Percentiles rank a stretch among this genome's conserved stretches.
phyloP scores from a whole-genome alignment of 805 yeast genomes.

The Jamesozyma gamospora region DNA sequence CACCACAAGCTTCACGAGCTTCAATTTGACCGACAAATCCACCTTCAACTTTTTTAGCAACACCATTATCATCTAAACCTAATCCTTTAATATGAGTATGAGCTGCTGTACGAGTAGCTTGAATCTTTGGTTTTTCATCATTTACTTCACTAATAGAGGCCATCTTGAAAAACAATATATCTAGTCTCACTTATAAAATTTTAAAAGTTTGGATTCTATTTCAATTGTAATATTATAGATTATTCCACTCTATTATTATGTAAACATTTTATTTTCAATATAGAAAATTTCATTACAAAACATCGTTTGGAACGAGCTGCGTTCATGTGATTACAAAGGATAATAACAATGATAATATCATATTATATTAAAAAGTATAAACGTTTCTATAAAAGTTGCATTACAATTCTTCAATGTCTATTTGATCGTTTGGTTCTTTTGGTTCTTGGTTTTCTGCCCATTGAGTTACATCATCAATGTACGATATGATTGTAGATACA shows the following conservation, averaged over 20 bases:
- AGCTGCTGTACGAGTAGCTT: slow-evolving; percentile 64
- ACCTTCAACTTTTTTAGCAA: slow-evolving; percentile 75
- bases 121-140: slow-evolving; percentile 25
- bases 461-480: slow-evolving; percentile 93
- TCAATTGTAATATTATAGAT: too few species aligned
- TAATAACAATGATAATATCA: too few species aligned
- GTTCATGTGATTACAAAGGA: too few species aligned
- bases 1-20: slow-evolving; percentile 88
- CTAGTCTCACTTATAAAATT: too few species aligned
- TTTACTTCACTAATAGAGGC: slow-evolving; percentile 72
- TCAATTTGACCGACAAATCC: slow-evolving; percentile 70
- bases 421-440: slow-evolving; percentile 80
- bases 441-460: slow-evolving; percentile 98
- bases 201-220: too few species aligned
- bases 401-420: slow-evolving; percentile 44
- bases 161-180: slow-evolving; percentile 34
- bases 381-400: too few species aligned
- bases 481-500: slow-evolving; percentile 73
- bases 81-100: slow-evolving; percentile 95
- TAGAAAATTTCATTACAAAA: too few species aligned
- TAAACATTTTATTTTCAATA: too few species aligned
- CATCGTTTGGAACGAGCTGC: too few species aligned
- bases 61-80: slow-evolving; percentile 84
- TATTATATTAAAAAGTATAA: too few species aligned
- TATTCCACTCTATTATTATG: too few species aligned